phyloP scores from a whole-genome alignment of 352 stramenopile species.

The Saprolegnia parasitica region DNA sequence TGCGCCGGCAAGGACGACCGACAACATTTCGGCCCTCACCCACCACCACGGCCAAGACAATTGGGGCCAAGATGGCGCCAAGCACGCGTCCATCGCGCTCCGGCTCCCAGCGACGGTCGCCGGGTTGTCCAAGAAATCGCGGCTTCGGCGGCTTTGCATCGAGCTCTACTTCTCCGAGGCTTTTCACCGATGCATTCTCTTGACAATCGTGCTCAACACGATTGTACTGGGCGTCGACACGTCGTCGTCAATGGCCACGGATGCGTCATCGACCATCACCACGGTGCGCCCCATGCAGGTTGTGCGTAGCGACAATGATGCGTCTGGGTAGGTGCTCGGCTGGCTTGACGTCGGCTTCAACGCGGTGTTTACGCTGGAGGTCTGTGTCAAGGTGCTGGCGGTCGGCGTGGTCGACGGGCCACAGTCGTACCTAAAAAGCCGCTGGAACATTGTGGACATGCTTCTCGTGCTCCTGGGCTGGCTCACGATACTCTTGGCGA shows the following conservation, averaged over 20 bases:
- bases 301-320: background rate
- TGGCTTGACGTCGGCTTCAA: constrained; percentile 26
- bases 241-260: constrained; percentile 26
- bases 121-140: constrained; percentile 4
- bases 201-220: constrained; percentile 39
- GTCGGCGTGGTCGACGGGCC: background rate
- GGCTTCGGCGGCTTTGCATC: constrained; percentile 15
- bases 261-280: background rate
- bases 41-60: too few relatives aligned
- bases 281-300: background rate
- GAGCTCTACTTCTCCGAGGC: constrained; percentile 7
- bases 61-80: too few relatives aligned
- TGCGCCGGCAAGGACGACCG: too few relatives aligned
- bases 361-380: constrained; percentile 22
- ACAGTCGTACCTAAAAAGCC: background rate
- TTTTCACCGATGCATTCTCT: constrained; percentile 36
- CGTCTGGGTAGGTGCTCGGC: background rate
- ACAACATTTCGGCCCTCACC: too few relatives aligned
- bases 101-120: background rate
- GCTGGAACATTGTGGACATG: constrained; percentile 14
- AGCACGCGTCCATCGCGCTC: too few relatives aligned
- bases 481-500: constrained; percentile 1
- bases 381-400: constrained; percentile 4
- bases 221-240: constrained; percentile 39
- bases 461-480: constrained; percentile 14